Evolutionary conservation across 2,329 filamentous ascomycete genomes (phyloP).

Genomic region (Xylariales sp.): DNA sequence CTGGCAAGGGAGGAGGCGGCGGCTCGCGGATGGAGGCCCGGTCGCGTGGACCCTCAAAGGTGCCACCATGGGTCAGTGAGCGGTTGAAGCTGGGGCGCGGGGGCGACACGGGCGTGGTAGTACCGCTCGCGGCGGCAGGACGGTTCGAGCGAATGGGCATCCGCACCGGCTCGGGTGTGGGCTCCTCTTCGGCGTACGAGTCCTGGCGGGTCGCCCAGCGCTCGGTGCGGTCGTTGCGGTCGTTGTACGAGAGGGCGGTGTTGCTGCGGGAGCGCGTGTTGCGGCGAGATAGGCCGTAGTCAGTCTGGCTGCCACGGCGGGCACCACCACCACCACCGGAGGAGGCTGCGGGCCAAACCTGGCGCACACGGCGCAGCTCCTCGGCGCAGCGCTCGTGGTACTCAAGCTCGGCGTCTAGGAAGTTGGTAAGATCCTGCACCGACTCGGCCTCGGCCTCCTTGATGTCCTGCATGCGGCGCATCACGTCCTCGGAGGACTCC

Average conservation of each 20-base stretch:
- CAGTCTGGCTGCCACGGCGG: constrained; percentile 14
- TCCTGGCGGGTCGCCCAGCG: constrained; percentile 23
- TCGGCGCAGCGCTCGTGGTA: constrained; percentile 91
- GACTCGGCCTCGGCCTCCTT: constrained; percentile 86
- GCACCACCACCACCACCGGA: constrained; percentile 8
- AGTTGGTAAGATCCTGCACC: constrained; percentile 71
- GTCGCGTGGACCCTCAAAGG: constrained; percentile 14
- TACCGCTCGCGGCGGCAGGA: constrained; percentile 11
- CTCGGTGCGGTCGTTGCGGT: constrained; percentile 32
- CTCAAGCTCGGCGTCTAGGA: constrained; percentile 83
- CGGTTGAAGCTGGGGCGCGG: constrained; percentile 21
- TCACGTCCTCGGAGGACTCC: constrained; percentile 88
- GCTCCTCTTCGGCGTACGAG: constrained; percentile 29
- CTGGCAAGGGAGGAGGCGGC: constrained; percentile 19
- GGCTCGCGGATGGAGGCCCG: constrained; percentile 22
- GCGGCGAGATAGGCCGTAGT: constrained; percentile 17
- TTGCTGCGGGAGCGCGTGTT: constrained; percentile 39
- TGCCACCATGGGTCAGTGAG: constrained; percentile 16
- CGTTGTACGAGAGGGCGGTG: constrained; percentile 39
- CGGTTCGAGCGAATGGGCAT: constrained; percentile 39
- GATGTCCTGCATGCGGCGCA: constrained; percentile 91
- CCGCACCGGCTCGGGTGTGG: constrained; percentile 32
- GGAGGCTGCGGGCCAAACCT: constrained; percentile 35
- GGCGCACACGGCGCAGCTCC: constrained; percentile 59
- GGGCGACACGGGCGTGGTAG: constrained; percentile 19